These are phyloP conservation scores for Amanita fuliginea DNA, from an alignment of 768 basidiomycete species.

Conservation along the genomic window DNA sequence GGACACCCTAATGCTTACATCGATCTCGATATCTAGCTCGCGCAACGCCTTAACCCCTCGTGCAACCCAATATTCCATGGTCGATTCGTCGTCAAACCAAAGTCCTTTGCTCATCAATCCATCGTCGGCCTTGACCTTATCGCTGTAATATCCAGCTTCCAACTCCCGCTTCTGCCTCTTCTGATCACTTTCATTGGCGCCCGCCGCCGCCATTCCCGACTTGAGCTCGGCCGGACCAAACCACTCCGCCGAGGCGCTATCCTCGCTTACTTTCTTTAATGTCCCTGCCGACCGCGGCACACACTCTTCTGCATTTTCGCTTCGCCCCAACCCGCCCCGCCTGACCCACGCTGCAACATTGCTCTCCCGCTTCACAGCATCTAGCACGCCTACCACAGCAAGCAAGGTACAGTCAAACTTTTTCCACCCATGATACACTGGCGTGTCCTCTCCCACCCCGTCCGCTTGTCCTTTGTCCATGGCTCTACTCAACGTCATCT, in stretches of 20 bases:
- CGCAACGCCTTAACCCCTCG: slow-evolving; percentile 3
- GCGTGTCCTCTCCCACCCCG: neutral
- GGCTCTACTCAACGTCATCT: neutral
- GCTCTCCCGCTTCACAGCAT: slow-evolving; percentile 41
- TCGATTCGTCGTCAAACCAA: slow-evolving; percentile 5
- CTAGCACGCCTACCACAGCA: slow-evolving; percentile 58
- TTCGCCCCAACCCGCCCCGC: slow-evolving; percentile 33
- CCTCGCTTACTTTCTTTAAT: neutral
- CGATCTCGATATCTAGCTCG: slow-evolving; percentile 1
- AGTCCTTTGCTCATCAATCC: neutral
- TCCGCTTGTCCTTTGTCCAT: neutral
- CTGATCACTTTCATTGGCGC: neutral
- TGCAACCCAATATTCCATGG: slow-evolving; percentile 3
- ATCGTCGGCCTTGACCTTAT: neutral
- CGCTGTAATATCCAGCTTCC: neutral
- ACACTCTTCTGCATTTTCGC: neutral
- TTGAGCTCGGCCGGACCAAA: neutral
- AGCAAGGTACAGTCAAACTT: slow-evolving; percentile 46
- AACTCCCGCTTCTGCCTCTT: neutral
- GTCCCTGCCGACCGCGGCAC: neutral
- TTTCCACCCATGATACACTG: neutral
- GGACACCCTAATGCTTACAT: slow-evolving; percentile 1
- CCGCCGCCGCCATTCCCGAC: neutral
- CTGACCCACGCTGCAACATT: slow-evolving; percentile 65
- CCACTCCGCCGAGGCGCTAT: neutral